Conservation (phyloP, 202 grass and related monocot species). For the Digitaria exilis region DNA sequence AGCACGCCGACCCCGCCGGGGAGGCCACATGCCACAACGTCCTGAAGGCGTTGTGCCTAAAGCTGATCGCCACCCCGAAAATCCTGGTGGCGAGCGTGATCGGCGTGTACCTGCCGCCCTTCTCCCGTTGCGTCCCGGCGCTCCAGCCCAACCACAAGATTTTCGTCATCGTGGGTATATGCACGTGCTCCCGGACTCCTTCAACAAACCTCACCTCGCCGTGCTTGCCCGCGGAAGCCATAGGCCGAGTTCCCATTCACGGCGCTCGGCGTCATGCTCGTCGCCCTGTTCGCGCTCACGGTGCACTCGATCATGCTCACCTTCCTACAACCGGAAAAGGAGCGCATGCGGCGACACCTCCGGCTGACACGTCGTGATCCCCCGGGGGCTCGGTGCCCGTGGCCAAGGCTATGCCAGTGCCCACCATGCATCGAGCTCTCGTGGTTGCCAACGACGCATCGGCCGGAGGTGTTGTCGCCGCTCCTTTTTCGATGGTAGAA, state of each 20-base stretch:
- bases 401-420: slow-evolving; percentile 34
- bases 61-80: slow-evolving; percentile 65
- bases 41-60: slow-evolving; percentile 67
- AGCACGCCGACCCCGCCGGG: background rate
- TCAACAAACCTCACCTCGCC: slow-evolving; percentile 63
- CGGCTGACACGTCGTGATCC: no score
- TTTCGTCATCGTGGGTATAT: slow-evolving; percentile 83
- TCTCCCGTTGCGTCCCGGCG: slow-evolving; percentile 65
- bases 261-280: slow-evolving; percentile 75
- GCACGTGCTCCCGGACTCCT: slow-evolving; percentile 89
- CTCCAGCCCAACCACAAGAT: slow-evolving; percentile 65
- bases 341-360: background rate
- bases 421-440: slow-evolving; percentile 43
- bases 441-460: background rate
- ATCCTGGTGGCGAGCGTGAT: slow-evolving; percentile 68
- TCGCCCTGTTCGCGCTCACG: slow-evolving; percentile 72
- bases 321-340: slow-evolving; percentile 52
- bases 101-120: slow-evolving; percentile 81
- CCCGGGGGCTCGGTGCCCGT: no score
- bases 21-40: slow-evolving; percentile 64
- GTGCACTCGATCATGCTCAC: slow-evolving; percentile 79
- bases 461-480: background rate
- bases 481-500: slow-evolving; percentile 52
- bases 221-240: slow-evolving; percentile 54
- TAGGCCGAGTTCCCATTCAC: slow-evolving; percentile 80